Evolutionary conservation across 2,329 filamentous ascomycete species (phyloP), one percentile per base, ranked within the genome.

Genomic region (Tricladium varicosporioides): DNA sequence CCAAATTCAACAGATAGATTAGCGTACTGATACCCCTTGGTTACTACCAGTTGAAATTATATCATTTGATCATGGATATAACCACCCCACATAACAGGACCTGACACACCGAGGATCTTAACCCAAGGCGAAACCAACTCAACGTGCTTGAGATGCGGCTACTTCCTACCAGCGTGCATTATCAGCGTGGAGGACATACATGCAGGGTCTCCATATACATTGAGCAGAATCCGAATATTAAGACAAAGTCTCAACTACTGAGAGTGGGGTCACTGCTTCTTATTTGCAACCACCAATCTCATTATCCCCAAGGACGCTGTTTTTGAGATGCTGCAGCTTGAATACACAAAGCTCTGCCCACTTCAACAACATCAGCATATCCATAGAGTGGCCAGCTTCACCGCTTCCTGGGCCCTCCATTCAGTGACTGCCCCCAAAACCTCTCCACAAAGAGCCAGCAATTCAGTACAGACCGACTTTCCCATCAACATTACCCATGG

Each of bases 131-230:
- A 40, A 10, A 10, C 36, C n/a, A 40, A 4, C 36, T n/a, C n/a
- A 27, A 27, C 22, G 22, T 27, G 22, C n/a, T 40, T 10, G 11
- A 11, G 5, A 13, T 40, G 36, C 36, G n/a, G n/a, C 36, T 27
- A 40, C 36, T 40, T n/a, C n/a, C 9, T 40, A 10, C 36, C 9
- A 10, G 9, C 36, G 11, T 40, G 36, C 36, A 40, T 10, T 40
- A 40, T 40, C 36, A 54, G 46, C 46, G 47, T 54, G 53, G 53
- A 45, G 36, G 46, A 5, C 36, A 53, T 19, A 40, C 8, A 16
- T 54, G 52, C 42, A 46, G 53, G 46, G 33, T 54, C 47, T 18
- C 18, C 53, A 27, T 19, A 32, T 44, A 40, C 19, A 50, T 48
- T 48, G 19, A 50, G 2, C 13, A 16, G 22, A 27, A 27, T 27